Percentiles rank a stretch among this genome's conserved stretches.
Conservation (phyloP, 2,329 filamentous ascomycete genomes). For the Stromatinia cepivora region DNA sequence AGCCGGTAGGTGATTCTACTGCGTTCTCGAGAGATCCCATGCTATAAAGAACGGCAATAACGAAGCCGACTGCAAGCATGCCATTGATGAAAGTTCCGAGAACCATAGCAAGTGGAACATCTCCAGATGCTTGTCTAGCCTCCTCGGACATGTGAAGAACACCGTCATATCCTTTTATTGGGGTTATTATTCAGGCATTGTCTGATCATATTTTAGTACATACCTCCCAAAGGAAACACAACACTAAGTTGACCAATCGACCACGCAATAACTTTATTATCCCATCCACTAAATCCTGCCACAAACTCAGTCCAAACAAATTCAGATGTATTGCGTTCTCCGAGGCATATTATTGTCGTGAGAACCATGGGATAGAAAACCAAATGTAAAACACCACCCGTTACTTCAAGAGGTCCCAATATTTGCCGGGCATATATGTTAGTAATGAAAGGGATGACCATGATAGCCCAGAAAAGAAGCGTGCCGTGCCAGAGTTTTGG, state of each 20-base stretch:
- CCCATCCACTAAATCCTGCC: background rate
- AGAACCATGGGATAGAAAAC: background rate
- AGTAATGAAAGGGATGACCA: background rate
- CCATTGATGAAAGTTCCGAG: background rate
- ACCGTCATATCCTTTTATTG: background rate
- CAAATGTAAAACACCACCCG: background rate
- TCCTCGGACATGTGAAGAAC: background rate
- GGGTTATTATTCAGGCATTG: background rate
- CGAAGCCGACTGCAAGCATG: background rate
- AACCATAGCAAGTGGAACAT: background rate
- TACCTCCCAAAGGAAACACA: background rate
- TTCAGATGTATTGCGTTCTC: background rate
- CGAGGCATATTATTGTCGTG: background rate
- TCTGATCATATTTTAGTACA: background rate
- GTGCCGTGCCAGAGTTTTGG: background rate
- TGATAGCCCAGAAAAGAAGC: background rate
- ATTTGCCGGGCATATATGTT: background rate
- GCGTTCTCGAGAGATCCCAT: background rate
- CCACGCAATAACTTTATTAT: background rate
- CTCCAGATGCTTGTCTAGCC: background rate
- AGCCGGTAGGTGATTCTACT: background rate
- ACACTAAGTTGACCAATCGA: background rate
- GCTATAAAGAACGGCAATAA: background rate
- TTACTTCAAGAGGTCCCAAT: background rate
- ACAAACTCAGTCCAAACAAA: background rate